A percentile compares a stretch with the other conserved stretches of the same genome.
Conservation (phyloP, 495 filamentous ascomycete species). For the Aspergillus wentii region DNA sequence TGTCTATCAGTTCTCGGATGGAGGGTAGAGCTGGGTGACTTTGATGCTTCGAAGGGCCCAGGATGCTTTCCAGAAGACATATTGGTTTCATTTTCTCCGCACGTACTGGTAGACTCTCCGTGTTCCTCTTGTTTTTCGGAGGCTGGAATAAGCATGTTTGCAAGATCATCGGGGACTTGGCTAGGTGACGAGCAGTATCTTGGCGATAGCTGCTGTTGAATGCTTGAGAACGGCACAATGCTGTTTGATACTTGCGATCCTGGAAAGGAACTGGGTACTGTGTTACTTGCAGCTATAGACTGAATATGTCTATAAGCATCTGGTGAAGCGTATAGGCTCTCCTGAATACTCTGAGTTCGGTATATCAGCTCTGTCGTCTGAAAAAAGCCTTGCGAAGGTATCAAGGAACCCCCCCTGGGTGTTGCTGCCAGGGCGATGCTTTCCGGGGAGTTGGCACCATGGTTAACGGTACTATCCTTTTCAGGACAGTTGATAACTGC, state of each 20-base stretch:
- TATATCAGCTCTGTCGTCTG: constrained; percentile 16
- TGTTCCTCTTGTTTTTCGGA: not conserved
- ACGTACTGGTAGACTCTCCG: constrained; percentile 1
- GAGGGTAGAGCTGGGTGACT: no score
- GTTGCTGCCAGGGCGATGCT: not conserved
- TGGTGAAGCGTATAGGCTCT: constrained; percentile 4
- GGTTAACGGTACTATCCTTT: not conserved
- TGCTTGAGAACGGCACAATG: constrained; percentile 26
- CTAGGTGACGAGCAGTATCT: constrained; percentile 8
- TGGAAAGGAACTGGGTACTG: not conserved
- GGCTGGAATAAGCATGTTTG: constrained; percentile 23
- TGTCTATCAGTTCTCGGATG: no score
- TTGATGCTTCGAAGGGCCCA: no score
- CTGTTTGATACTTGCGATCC: constrained; percentile 1
- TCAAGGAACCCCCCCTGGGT: not conserved
- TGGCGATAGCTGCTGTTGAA: constrained; percentile 13
- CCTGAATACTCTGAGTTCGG: constrained; percentile 7
- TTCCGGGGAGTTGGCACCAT: not conserved
- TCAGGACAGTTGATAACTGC: not conserved
- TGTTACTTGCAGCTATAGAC: not conserved
- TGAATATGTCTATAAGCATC: not conserved
- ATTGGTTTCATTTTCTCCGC: constrained; percentile 6
- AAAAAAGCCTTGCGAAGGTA: constrained; percentile 3
- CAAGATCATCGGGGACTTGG: constrained; percentile 23
- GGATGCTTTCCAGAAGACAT: no score